Evolutionary conservation across 1,139 yeast genomes (phyloP).

Genomic region (Magnusiomyces suaveolens): DNA sequence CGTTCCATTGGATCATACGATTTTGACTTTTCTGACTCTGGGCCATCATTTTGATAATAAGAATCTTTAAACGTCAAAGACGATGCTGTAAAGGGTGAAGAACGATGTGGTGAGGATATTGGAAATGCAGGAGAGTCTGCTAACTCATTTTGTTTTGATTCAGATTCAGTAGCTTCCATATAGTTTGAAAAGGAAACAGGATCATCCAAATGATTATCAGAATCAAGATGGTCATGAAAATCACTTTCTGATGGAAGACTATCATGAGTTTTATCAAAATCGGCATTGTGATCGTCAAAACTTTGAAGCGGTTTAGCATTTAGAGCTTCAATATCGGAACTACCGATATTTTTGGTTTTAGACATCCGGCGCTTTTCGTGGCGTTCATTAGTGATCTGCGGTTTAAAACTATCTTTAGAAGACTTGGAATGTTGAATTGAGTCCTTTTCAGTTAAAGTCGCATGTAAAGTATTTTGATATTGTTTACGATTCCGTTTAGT

Average conservation of each 20-base stretch:
- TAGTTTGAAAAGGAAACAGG: background rate
- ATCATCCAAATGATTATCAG: background rate
- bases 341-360: background rate
- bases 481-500: conserved; percentile 15
- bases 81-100: background rate
- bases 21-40: background rate
- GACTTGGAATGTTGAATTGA: background rate
- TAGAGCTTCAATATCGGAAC: background rate
- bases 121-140: background rate
- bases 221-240: background rate
- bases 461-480: background rate
- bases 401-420: background rate
- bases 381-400: background rate
- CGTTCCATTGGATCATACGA: background rate
- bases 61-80: background rate
- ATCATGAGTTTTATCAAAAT: background rate
- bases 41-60: background rate
- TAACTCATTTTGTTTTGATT: background rate
- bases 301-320: background rate
- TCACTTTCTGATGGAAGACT: background rate
- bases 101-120: background rate
- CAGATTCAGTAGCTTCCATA: background rate
- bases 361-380: background rate
- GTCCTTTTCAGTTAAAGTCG: background rate
- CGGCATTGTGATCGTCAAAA: background rate